A percentile compares a stretch with the other conserved stretches of the same genome.
phyloP scores from a whole-genome alignment of 31 red algal species.

The Odonthalia washingtoniensis region DNA sequence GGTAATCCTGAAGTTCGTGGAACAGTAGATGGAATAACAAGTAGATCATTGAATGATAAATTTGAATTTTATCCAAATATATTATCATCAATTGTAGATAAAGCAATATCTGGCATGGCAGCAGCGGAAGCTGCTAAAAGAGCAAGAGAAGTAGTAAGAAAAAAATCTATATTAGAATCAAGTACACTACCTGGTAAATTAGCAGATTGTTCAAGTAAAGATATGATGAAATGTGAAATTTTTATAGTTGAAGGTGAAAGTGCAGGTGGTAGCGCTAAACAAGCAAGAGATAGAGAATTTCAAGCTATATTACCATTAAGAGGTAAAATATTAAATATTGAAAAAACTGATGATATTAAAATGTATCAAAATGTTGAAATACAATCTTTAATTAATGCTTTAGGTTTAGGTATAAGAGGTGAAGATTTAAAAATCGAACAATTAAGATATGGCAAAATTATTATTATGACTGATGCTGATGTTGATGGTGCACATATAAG shows the following conservation, averaged over 20 bases:
- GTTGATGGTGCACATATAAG: conserved; percentile 99
- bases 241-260: conserved; percentile 99
- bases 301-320: conserved; percentile 98
- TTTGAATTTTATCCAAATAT: conserved; percentile 84
- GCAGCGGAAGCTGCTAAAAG: conserved; percentile 94
- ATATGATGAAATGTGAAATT: conserved; percentile 84
- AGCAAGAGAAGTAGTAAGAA: conserved; percentile 91
- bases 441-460: conserved; percentile 93
- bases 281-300: conserved; percentile 92
- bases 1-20: conserved; percentile 92
- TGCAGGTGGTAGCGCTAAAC: conserved; percentile 99
- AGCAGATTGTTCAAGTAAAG: conserved; percentile 89
- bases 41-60: conserved; percentile 73
- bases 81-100: conserved; percentile 75
- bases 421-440: conserved; percentile 72
- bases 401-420: conserved; percentile 89
- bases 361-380: conserved; percentile 98
- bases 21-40: conserved; percentile 78
- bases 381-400: conserved; percentile 91
- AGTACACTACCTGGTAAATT: conserved; percentile 97
- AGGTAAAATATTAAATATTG: conserved; percentile 99
- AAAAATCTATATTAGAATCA: conserved; percentile 85
- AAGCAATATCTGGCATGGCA: conserved; percentile 76
- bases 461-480: conserved; percentile 99
- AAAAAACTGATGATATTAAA: conserved; percentile 93